Percentiles rank a stretch among this genome's conserved stretches.
Evolutionary conservation across 108 stramenopile genomes (phyloP).

Genomic region (Epipyxis sp.): DNA sequence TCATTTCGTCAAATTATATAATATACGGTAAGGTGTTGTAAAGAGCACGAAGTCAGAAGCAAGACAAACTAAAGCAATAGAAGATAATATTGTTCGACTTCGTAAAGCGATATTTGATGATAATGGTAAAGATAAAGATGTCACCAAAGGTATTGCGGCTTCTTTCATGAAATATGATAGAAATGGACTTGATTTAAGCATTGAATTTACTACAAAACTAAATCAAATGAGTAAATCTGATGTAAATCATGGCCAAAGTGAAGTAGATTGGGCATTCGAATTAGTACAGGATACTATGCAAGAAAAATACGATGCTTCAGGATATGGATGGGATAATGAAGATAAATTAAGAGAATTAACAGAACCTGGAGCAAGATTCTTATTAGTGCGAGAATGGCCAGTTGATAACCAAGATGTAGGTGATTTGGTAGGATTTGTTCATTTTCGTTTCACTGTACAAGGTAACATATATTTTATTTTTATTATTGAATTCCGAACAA

Average conservation of each 20-base stretch:
- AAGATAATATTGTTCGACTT: conserved; percentile 36
- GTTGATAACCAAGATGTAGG: neutral
- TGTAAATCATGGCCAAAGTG: no score
- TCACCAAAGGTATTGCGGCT: conserved; percentile 21
- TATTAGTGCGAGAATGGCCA: conserved; percentile 9
- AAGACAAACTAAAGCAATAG: conserved; percentile 20
- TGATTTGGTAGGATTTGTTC: conserved; percentile 6
- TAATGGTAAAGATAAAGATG: conserved; percentile 35
- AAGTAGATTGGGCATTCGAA: conserved; percentile 35
- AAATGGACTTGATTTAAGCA: conserved; percentile 12
- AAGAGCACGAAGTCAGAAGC: conserved; percentile 27
- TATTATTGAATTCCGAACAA: no score
- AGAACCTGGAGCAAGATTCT: conserved; percentile 39
- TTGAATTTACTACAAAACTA: conserved; percentile 3
- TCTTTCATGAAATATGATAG: conserved; percentile 39
- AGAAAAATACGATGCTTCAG: conserved; percentile 39
- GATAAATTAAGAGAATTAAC: conserved; percentile 42
- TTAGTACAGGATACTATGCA: conserved; percentile 32
- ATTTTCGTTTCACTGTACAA: no score
- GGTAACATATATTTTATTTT: no score
- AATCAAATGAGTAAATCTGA: neutral
- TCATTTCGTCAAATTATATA: no score
- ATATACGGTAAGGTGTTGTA: no score
- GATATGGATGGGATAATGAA: conserved; percentile 52
- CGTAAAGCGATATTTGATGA: conserved; percentile 38